Percentiles rank a stretch among this genome's conserved stretches.
These are phyloP conservation scores for Elaeagnus macrophylla DNA, from an alignment of 306 rosid species.

Conservation along the genomic window DNA sequence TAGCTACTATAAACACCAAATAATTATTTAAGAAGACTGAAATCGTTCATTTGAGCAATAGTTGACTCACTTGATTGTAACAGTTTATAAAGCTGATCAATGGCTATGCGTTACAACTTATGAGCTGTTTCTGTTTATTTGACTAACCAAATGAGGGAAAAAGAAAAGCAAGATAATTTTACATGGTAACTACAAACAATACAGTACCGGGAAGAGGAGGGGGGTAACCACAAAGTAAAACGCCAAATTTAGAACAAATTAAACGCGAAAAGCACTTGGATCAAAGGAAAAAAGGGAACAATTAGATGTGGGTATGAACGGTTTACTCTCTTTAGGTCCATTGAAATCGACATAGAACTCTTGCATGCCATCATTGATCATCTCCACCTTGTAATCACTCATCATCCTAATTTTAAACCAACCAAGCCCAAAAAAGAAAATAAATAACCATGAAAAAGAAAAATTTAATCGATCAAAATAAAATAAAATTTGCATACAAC, in stretches of 20 bases:
- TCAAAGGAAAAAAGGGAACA: background rate
- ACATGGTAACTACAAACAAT: conserved; percentile 7
- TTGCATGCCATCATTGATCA: too few species aligned
- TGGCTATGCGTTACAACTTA: background rate
- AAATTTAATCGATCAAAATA: background rate
- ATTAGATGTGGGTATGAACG: conserved; percentile 18
- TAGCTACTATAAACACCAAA: too few species aligned
- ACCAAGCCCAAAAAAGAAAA: conserved; percentile 13
- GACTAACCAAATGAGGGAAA: conserved; percentile 17
- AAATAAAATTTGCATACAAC: background rate
- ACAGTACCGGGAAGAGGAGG: background rate
- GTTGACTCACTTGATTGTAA: background rate
- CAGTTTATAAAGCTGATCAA: conserved; percentile 2
- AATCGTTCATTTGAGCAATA: too few species aligned
- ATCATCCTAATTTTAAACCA: conserved; percentile 21
- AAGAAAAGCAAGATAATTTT: conserved; percentile 12
- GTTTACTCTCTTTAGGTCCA: conserved; percentile 74
- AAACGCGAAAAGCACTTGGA: background rate
- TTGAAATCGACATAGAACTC: conserved; percentile 48
- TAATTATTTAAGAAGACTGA: too few species aligned
- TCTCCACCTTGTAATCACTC: too few species aligned
- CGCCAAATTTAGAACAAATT: background rate
- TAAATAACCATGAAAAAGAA: background rate
- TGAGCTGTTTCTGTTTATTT: too few species aligned
- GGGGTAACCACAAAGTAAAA: conserved; percentile 1